Evolutionary conservation across 1,139 yeast genomes (phyloP).

Genomic region (Meyerozyma guilliermondii): DNA sequence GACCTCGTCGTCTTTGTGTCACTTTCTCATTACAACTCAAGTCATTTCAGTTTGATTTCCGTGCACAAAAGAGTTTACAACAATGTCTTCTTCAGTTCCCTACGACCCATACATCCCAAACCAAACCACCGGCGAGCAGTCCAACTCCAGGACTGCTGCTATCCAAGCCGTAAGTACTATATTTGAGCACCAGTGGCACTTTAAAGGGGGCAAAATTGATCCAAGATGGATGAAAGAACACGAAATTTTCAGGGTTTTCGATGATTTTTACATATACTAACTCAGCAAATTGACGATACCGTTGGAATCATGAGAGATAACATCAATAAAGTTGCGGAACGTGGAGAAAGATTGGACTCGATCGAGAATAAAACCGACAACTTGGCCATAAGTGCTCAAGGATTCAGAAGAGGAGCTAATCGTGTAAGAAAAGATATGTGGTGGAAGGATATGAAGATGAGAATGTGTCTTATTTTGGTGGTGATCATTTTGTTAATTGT

Average conservation of each 20-base stretch:
- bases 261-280: too few species aligned
- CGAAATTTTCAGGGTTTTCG: too few species aligned
- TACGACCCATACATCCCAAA: slow-evolving; percentile 87
- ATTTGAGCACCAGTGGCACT: neutral
- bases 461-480: slow-evolving; percentile 82
- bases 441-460: slow-evolving; percentile 98
- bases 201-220: neutral
- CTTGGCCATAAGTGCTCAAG: slow-evolving; percentile 89
- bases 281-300: slow-evolving; percentile 87
- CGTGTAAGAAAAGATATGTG: slow-evolving; percentile 98
- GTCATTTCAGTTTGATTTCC: neutral
- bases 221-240: too few species aligned
- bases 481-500: slow-evolving; percentile 77
- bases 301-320: slow-evolving; percentile 98
- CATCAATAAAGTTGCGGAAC: slow-evolving; percentile 90
- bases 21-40: neutral
- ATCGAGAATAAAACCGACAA: slow-evolving; percentile 94
- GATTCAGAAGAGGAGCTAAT: slow-evolving; percentile 95
- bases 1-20: neutral
- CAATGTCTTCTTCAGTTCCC: slow-evolving; percentile 78
- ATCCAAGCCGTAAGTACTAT: slow-evolving; percentile 66
- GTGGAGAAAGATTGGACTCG: slow-evolving; percentile 91
- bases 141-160: slow-evolving; percentile 71
- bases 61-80: slow-evolving; percentile 3
- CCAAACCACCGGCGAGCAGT: slow-evolving; percentile 48